These are phyloP conservation scores for Madurella fahalii DNA, from an alignment of 2,329 filamentous ascomycete genomes.

Conservation along the genomic window DNA sequence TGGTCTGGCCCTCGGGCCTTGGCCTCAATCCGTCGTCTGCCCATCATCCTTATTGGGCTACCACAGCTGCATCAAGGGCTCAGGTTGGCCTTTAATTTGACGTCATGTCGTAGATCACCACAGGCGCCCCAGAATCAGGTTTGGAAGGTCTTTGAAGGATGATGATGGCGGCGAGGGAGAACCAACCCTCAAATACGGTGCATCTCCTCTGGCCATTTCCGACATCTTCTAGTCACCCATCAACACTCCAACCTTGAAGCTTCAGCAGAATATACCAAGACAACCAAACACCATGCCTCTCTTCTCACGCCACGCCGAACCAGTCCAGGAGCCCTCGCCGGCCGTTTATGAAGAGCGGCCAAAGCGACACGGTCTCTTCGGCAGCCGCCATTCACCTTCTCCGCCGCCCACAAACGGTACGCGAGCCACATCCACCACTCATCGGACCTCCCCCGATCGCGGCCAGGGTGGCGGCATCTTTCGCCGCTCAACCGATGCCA, in stretches of 20 bases:
- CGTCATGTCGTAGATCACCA: slow-evolving; percentile 25
- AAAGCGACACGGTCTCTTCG: slow-evolving; percentile 21
- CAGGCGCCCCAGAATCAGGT: slow-evolving; percentile 16
- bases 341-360: slow-evolving; percentile 25
- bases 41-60: too few relatives aligned
- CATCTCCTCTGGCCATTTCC: background rate
- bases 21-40: too few relatives aligned
- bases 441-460: slow-evolving; percentile 24
- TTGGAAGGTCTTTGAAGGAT: slow-evolving; percentile 8
- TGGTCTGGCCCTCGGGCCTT: background rate
- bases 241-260: background rate
- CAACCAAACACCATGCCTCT: slow-evolving; percentile 30
- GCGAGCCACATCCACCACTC: slow-evolving; percentile 18
- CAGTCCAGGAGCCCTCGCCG: slow-evolving; percentile 31
- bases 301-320: slow-evolving; percentile 33
- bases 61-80: background rate
- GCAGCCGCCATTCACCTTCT: slow-evolving; percentile 3
- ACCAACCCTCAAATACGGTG: slow-evolving; percentile 16
- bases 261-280: background rate
- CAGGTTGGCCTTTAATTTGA: slow-evolving; percentile 18
- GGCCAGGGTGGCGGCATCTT: slow-evolving; percentile 26
- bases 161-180: background rate
- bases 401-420: background rate
- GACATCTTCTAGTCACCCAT: background rate
- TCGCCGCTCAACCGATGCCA: slow-evolving; percentile 28